Evolutionary conservation across 768 basidiomycete species (phyloP), one percentile per base, ranked within the genome.

Genomic region (Macrolepiota fuliginosa): DNA sequence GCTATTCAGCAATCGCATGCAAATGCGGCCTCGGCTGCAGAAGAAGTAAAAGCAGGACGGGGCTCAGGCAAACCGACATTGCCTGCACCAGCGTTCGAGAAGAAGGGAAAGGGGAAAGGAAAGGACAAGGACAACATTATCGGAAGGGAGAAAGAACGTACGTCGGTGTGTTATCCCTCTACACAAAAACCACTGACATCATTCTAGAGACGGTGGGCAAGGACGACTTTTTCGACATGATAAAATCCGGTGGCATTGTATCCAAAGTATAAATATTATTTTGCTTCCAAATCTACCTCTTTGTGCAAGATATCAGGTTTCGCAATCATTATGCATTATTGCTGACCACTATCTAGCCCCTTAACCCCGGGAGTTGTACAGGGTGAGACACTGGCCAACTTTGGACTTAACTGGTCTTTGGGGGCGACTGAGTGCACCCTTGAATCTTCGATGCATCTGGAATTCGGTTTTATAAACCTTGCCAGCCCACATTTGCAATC

Each of bases 191-290:
- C 24, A 27, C 61, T 65, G 10, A 58, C 56, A 36, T 64, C 46
- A 53, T 54, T 45, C 36, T 67, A 89, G 89, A 77, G 61, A 70
- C 75, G 3, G 80, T 91, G 19, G 87, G 84, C 61, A 83, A 88
- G 73, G 88, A 91, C 63, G 82, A 85, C 58, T 94, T 94, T 73
- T 85, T 94, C 69, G 84, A 91, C 66, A 87, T 92, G 81, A 92
- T 94, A 67, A 83, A 88, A 60, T 87, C 90, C 45, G 92, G 92
- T 47, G 88, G 89, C 4, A 75, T 92, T 40, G 92, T 94, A 42
- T 89, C 91, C 19, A 92, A 85, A 71, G 75, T 76, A 54, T 91
- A 76, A 74, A 60, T 56, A 24, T 12, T 55, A 39, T 22, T 65
- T 67, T 51, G 49, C 57, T 64, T 58, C 58, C 54, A 61, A 62